phyloP scores from a whole-genome alignment of 1,284 basidiomycete species.

The Somion occarium region DNA sequence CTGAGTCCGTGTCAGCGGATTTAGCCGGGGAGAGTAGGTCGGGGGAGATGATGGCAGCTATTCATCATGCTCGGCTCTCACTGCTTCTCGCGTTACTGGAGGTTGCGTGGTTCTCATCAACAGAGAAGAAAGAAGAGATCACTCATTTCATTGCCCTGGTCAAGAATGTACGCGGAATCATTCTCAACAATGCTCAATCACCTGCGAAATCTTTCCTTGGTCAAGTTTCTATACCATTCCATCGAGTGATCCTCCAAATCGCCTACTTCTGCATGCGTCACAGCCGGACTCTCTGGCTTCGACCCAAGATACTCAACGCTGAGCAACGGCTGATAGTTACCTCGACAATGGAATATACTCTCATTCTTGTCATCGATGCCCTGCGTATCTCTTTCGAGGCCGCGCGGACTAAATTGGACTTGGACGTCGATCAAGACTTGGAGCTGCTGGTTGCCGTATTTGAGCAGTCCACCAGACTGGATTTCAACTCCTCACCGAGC shows the following conservation, averaged over 20 bases:
- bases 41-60: slow-evolving; percentile 82
- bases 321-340: slow-evolving; percentile 57
- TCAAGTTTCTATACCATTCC: slow-evolving; percentile 64
- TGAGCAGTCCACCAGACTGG: slow-evolving; percentile 67
- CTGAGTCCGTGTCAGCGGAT: slow-evolving; percentile 58
- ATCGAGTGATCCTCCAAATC: slow-evolving; percentile 76
- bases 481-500: slow-evolving; percentile 59
- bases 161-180: slow-evolving; percentile 57
- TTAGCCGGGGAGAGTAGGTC: slow-evolving; percentile 68
- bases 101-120: slow-evolving; percentile 68
- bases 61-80: slow-evolving; percentile 74
- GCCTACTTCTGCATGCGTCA: slow-evolving; percentile 74
- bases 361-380: slow-evolving; percentile 65
- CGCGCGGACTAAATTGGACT: slow-evolving; percentile 50
- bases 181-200: slow-evolving; percentile 71
- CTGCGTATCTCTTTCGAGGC: slow-evolving; percentile 67
- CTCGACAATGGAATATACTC: slow-evolving; percentile 55
- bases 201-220: slow-evolving; percentile 75
- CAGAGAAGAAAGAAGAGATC: slow-evolving; percentile 52
- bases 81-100: slow-evolving; percentile 77
- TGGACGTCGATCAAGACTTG: slow-evolving; percentile 75
- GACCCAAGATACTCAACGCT: slow-evolving; percentile 49
- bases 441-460: slow-evolving; percentile 79
- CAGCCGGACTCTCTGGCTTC: slow-evolving; percentile 43
- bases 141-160: slow-evolving; percentile 60